Evolutionary conservation across 257 asterid species (phyloP), one percentile per base, ranked within the genome.

Genomic region (Cinchona pubescens): DNA sequence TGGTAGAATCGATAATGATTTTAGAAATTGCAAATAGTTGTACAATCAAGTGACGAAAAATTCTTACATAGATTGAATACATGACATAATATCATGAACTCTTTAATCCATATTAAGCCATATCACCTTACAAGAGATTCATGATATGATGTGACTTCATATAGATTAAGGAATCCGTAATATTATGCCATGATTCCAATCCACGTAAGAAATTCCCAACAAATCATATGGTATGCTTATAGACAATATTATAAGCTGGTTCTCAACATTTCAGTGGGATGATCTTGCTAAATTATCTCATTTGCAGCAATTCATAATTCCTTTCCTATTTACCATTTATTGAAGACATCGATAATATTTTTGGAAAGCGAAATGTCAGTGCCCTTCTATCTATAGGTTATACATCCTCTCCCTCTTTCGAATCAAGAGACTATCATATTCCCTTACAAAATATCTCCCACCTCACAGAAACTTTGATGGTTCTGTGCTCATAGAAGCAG

Each of bases 401-500:
- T 45, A 72, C 76, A 38, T 38, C 42, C 30, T 38, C 43, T 58
- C 43, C 58, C 29, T 40, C 49, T 55, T 49, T 37, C 49, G 43
- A 69, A 19, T 32, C 59, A 69, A 18, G 21, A 69, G n/a, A 12
- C 53, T 35, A 35, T 35, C 76, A 25, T 25, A 72, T 40, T 40
- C 56, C 58, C 56, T 58, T 55, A 42, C 55, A 58, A 48, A 72
- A 48, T 58, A 7, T 37, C 40, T 45, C 38, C 69, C 58, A 45
- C 59, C 16, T 27, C 40, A 51, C 29, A 72, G 23, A 37, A 58
- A 35, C 65, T 71, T 38, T 38, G 1, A 25, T 64, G 40, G 0
- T 72, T 58, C 19, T 38, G 37, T 72, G 55, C 55, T 70, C 60
- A 70, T 6, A 70, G 23, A 70, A 49, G 63, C 74, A 49, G 30